Evolutionary conservation across 2,329 filamentous ascomycete species (phyloP).

Genomic region (Fusarium veterinarium): DNA sequence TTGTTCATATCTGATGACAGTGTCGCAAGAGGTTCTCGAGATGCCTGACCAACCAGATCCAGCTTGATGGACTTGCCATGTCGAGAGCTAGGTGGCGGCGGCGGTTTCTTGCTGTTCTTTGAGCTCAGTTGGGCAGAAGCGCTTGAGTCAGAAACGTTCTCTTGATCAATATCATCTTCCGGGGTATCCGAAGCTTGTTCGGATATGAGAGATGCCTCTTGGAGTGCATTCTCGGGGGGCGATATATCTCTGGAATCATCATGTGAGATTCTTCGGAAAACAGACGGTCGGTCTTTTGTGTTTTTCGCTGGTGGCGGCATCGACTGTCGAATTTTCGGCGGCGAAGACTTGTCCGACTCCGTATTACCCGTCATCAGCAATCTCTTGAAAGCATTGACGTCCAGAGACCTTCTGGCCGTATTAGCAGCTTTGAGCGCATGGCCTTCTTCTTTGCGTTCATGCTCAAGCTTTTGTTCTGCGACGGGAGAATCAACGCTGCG

Average conservation of each 20-base stretch:
- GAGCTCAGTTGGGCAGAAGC: conserved; percentile 35
- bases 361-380: conserved; percentile 79
- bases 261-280: conserved; percentile 29
- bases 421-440: conserved; percentile 49
- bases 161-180: conserved; percentile 39
- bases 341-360: conserved; percentile 39
- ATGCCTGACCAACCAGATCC: conserved; percentile 53
- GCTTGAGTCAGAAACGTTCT: conserved; percentile 46
- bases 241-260: conserved; percentile 22
- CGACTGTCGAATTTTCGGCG: conserved; percentile 18
- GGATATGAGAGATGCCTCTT: conserved; percentile 39
- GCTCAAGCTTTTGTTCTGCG: conserved; percentile 48
- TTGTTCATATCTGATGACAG: conserved; percentile 55
- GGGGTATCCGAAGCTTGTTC: conserved; percentile 36
- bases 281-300: conserved; percentile 28
- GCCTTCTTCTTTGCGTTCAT: conserved; percentile 48
- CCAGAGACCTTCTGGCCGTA: conserved; percentile 63
- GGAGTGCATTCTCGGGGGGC: conserved; percentile 21
- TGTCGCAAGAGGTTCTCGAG: conserved; percentile 27
- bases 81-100: conserved; percentile 78
- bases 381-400: conserved; percentile 82
- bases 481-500: conserved; percentile 60
- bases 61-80: conserved; percentile 79
- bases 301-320: conserved; percentile 12
- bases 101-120: conserved; percentile 69